Evolutionary conservation across 1,284 basidiomycete species (phyloP).

Genomic region (Trametes hirsuta): DNA sequence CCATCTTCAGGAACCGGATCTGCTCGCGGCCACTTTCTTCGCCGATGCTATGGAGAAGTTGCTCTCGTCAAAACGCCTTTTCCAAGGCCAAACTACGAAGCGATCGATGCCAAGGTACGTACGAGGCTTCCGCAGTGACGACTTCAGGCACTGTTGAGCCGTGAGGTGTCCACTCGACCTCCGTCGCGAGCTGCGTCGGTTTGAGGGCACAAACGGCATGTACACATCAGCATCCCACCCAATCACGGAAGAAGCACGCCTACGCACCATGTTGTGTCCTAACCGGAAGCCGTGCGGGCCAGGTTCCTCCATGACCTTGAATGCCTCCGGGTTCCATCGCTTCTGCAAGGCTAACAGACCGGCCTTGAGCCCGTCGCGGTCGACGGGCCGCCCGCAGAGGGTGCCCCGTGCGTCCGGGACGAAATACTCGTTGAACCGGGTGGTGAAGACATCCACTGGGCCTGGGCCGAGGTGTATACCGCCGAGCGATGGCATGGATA

Average conservation of each 20-base stretch:
- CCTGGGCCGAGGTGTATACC: slow-evolving; percentile 20
- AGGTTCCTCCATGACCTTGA: slow-evolving; percentile 16
- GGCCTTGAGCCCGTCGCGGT: slow-evolving; percentile 26
- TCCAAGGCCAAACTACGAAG: not conserved
- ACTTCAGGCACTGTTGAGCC: slow-evolving; percentile 17
- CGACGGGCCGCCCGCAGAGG: slow-evolving; percentile 25
- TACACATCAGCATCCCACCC: too few species aligned
- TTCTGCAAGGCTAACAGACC: slow-evolving; percentile 26
- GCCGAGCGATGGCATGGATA: slow-evolving; percentile 16
- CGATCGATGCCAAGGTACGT: slow-evolving; percentile 10
- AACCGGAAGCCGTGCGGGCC: slow-evolving; percentile 6
- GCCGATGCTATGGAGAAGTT: slow-evolving; percentile 2
- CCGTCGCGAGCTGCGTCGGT: slow-evolving; percentile 16
- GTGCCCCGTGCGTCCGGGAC: slow-evolving; percentile 25
- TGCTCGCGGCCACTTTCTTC: slow-evolving; percentile 11
- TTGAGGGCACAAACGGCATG: too few species aligned
- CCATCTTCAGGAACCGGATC: slow-evolving; percentile 22
- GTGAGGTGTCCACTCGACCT: slow-evolving; percentile 25
- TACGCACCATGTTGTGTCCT: slow-evolving; percentile 13
- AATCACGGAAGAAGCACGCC: not conserved
- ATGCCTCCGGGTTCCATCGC: slow-evolving; percentile 23
- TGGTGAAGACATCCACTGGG: slow-evolving; percentile 25
- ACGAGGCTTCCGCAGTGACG: slow-evolving; percentile 29
- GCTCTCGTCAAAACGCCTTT: not conserved
- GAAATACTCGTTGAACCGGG: slow-evolving; percentile 28